A percentile compares a stretch with the other conserved stretches of the same genome.
Conservation (phyloP, 2,329 filamentous ascomycete genomes). For the Orbilia ellipsospora region DNA sequence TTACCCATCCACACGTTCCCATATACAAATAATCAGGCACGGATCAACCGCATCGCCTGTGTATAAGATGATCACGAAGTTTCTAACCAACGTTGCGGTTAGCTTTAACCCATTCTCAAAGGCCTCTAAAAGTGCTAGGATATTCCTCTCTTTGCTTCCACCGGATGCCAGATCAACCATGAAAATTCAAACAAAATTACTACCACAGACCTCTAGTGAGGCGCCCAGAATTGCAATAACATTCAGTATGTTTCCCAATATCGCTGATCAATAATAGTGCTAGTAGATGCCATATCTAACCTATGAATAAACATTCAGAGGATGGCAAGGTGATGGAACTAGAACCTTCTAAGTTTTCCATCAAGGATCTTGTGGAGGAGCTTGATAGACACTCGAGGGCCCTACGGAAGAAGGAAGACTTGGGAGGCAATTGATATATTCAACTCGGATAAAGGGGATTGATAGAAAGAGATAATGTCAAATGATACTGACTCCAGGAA, state of each 20-base stretch:
- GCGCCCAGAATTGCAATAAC: conserved; percentile 78
- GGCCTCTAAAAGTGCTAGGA: conserved; percentile 81
- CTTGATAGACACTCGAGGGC: conserved; percentile 87
- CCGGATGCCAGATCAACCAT: conserved; percentile 79
- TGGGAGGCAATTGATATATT: conserved; percentile 65
- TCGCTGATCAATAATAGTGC: not conserved
- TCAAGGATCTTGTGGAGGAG: conserved; percentile 87
- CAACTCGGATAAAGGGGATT: not conserved
- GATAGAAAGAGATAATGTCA: conserved; percentile 8
- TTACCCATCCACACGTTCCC: not conserved
- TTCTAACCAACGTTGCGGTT: conserved; percentile 84
- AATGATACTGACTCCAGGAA: conserved; percentile 23
- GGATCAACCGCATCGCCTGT: too few relatives aligned
- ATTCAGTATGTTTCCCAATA: conserved; percentile 74
- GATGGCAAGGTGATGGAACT: conserved; percentile 91
- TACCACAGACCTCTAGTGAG: conserved; percentile 76
- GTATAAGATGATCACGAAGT: conserved; percentile 79
- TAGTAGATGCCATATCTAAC: conserved; percentile 3
- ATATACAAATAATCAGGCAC: not conserved
- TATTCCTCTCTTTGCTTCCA: conserved; percentile 87
- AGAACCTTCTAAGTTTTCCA: conserved; percentile 81
- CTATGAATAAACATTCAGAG: conserved; percentile 67
- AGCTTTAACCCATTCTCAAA: conserved; percentile 92
- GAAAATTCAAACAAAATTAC: conserved; percentile 79
- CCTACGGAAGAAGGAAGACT: conserved; percentile 83